Percentiles rank a stretch among this genome's conserved stretches.
Evolutionary conservation across 2,329 filamentous ascomycete genomes (phyloP).

Genomic region (Ceratocystis variospora): DNA sequence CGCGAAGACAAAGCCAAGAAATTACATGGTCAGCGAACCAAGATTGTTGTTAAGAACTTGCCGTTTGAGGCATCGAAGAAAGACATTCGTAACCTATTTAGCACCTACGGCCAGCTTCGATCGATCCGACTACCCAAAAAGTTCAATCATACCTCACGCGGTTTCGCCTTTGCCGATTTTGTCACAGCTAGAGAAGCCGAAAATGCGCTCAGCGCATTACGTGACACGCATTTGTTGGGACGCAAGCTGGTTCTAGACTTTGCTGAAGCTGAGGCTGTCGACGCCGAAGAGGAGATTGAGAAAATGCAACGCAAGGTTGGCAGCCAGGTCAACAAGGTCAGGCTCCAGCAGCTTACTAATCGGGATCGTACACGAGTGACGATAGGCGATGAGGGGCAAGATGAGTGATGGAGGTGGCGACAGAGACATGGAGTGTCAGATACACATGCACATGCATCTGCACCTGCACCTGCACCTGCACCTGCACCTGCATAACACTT

Average conservation of each 20-base stretch:
- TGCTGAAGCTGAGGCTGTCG: conserved; percentile 73
- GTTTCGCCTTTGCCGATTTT: conserved; percentile 96
- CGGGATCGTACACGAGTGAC: conserved; percentile 78
- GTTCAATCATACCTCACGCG: conserved; percentile 74
- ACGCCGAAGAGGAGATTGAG: conserved; percentile 89
- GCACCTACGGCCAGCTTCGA: conserved; percentile 80
- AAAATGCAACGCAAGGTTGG: conserved; percentile 96
- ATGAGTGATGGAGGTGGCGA: conserved; percentile 27
- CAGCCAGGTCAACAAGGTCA: conserved; percentile 78
- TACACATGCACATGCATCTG: not conserved
- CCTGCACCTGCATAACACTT: not conserved
- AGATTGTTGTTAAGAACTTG: conserved; percentile 96
- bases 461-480: not conserved
- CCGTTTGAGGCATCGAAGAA: conserved; percentile 93
- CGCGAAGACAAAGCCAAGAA: conserved; percentile 76
- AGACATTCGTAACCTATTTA: conserved; percentile 73
- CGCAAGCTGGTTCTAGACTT: conserved; percentile 83
- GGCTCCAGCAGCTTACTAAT: conserved; percentile 74
- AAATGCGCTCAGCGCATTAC: conserved; percentile 80
- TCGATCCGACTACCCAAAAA: conserved; percentile 92
- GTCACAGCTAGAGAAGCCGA: conserved; percentile 76
- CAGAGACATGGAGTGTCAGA: not conserved
- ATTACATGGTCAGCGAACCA: conserved; percentile 60
- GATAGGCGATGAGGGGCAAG: conserved; percentile 58
- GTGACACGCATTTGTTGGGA: conserved; percentile 85